Evolutionary conservation across 257 asterid genomes (phyloP), one percentile per base, ranked within the genome.

Genomic region (Scutellaria baicalensis): DNA sequence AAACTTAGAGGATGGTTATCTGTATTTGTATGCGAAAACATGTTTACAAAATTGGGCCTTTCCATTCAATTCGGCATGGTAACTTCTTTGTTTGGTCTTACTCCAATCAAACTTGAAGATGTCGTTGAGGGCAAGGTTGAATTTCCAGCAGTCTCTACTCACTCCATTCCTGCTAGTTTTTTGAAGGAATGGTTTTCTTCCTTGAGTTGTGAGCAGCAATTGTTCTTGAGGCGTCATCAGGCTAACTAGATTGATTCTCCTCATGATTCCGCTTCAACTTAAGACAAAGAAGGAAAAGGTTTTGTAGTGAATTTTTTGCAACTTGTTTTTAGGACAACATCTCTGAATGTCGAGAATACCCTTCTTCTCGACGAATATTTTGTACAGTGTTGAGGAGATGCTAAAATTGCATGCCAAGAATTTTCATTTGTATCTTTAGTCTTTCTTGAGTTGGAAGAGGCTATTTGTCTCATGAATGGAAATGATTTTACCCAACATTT

Each of bases 101-200:
- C 85, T 47, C 78, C 84, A 11, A 67, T 63, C 71, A 71, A 81
- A 33, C 75, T 86, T 18, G 86, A 82, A 70, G 93, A 91, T 48
- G 66, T 87, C 18, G 38, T 75, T 2, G 76, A 73, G 49, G 80
- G 74, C 47, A 56, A 66, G 70, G 47, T 49, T 48, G 81, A 63
- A 27, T 51, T 72, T 61, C 66, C 69, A 8, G 51, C 64, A 64
- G 48, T 64, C 54, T 51, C 33, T 40, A 72, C 75, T 78, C 84
- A 75, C 40, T 79, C 80, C 21, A 27, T 72, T 50, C 82, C 88
- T 59, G 72, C 59, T 40, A 74, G 68, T 14, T 77, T 81, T 68
- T 49, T 87, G 70, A 76, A 79, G 81, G 80, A 74, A 65, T 93
- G 99, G 99, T 89, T 87, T 66, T 80, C 52, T 21, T 79, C 73